Percentiles rank a stretch among this genome's conserved stretches.
Evolutionary conservation across 2,329 filamentous ascomycete genomes (phyloP).

Genomic region (Hypoxylon sp.): DNA sequence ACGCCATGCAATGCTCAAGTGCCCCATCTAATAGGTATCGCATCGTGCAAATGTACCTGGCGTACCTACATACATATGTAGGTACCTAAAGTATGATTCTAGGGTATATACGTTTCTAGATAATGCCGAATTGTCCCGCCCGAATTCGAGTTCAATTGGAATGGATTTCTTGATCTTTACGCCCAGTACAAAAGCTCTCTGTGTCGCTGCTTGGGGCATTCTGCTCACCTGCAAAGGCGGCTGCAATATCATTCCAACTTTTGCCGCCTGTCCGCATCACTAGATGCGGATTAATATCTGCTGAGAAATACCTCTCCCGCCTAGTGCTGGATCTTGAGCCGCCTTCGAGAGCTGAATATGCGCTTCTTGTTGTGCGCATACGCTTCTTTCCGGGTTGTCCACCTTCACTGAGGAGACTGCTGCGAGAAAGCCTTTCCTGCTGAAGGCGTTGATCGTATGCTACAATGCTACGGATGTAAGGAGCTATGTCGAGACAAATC

Average conservation of each 20-base stretch:
- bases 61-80: too few species aligned
- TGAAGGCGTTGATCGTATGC: conserved; percentile 81
- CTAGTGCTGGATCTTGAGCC: conserved; percentile 76
- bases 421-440: conserved; percentile 74
- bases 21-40: conserved; percentile 7
- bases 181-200: conserved; percentile 15
- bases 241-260: conserved; percentile 56
- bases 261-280: conserved; percentile 76
- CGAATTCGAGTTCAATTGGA: conserved; percentile 10
- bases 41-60: neutral
- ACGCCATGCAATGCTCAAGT: conserved; percentile 18
- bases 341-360: conserved; percentile 83
- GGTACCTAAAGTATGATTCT: conserved; percentile 4
- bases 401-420: conserved; percentile 73
- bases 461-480: conserved; percentile 90
- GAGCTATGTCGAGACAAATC: conserved; percentile 84
- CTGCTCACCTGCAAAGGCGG: neutral
- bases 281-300: conserved; percentile 70
- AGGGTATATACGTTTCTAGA: conserved; percentile 25
- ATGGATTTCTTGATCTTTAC: conserved; percentile 6
- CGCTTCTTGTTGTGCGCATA: conserved; percentile 79
- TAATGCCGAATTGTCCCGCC: conserved; percentile 9
- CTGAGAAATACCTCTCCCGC: conserved; percentile 79
- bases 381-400: conserved; percentile 68
- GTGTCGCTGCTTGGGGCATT: conserved; percentile 1